Base-by-base conservation (phyloP, 805 yeast species). In the Sugiyamaella valdiviana region DNA sequence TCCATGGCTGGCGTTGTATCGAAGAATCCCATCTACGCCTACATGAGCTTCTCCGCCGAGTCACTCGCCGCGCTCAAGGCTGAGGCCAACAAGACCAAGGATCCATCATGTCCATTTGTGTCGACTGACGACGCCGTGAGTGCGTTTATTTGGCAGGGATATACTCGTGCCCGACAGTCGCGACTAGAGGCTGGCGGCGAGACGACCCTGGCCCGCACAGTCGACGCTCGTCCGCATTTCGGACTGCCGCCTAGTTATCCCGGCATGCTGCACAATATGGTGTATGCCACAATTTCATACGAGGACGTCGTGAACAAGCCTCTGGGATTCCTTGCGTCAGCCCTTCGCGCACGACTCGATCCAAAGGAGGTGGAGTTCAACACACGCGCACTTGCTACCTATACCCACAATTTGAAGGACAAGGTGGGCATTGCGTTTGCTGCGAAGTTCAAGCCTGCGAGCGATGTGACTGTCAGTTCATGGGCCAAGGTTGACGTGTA, bases 401-500 rank as follows among this genome's bases (percentile, higher is more conserved):
- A 9, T 12, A 6, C 36, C 6, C 14, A 20, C 9, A 36, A 24
- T 7, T 19, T 35, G 9, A 14, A 5, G n/a, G 45, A 37, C 36
- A 44, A 47, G 41, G 17, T 26, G 9, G 26, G 6, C 9, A 23
- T 37, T 21, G 17, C 39, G 22, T 14, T 44, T 36, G 36, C 49
- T 7, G 49, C 52, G 6, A 20, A 23, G 1, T 12, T 46, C 29
- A 45, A 45, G 17, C 7, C 29, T 6, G 12, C 46, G 10, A 17
- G 35, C 14, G 54, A 37, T 40, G 15, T 51, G 15, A 41, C 37
- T 44, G 16, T 52, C 16, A 52, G 56, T 35, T 52, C 56, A 7
- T 52, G 56, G 56, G 46, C 51, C 21, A 50, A 50, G 42, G 39
- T 36, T 17, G 23, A 40, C 24, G 12, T 36, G 39, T 52, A 42